phyloP scores from a whole-genome alignment of 352 stramenopile species.

The Globisporangium sylvaticum region DNA sequence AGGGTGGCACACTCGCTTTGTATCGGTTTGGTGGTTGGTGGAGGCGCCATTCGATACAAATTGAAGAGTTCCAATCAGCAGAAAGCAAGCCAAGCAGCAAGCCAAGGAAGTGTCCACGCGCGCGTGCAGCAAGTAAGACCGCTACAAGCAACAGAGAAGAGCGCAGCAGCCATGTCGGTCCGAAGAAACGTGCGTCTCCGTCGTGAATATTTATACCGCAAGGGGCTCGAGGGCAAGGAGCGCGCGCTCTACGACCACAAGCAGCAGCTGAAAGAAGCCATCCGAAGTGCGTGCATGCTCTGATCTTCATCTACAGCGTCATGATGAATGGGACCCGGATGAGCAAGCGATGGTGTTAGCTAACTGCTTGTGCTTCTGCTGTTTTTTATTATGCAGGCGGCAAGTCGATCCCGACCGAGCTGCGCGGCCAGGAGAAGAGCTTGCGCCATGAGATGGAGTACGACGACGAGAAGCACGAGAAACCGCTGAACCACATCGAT shows the following conservation, averaged over 20 bases:
- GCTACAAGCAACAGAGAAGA: background rate
- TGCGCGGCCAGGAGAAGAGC: constrained; percentile 91
- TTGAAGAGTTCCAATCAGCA: constrained; percentile 2
- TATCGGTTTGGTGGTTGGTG: constrained; percentile 9
- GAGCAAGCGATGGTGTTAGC: background rate
- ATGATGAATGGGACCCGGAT: background rate
- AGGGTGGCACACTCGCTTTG: background rate
- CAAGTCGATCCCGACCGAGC: constrained; percentile 97
- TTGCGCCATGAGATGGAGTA: constrained; percentile 92
- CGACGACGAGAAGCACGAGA: constrained; percentile 88
- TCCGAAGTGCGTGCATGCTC: constrained; percentile 41
- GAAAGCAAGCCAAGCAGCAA: background rate
- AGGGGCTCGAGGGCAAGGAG: constrained; percentile 95
- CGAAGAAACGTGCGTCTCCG: constrained; percentile 95
- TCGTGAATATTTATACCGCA: constrained; percentile 99
- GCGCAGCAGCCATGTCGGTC: constrained; percentile 76
- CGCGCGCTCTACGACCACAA: constrained; percentile 97
- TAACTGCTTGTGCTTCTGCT: background rate
- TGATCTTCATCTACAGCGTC: background rate
- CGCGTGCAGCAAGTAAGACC: background rate
- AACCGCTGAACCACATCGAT: constrained; percentile 92
- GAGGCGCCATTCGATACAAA: background rate
- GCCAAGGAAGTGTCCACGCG: background rate
- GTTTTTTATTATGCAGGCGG: constrained; percentile 38
- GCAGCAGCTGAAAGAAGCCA: constrained; percentile 93